Conservation (phyloP, 768 basidiomycete genomes). For the Mycena venus region DNA sequence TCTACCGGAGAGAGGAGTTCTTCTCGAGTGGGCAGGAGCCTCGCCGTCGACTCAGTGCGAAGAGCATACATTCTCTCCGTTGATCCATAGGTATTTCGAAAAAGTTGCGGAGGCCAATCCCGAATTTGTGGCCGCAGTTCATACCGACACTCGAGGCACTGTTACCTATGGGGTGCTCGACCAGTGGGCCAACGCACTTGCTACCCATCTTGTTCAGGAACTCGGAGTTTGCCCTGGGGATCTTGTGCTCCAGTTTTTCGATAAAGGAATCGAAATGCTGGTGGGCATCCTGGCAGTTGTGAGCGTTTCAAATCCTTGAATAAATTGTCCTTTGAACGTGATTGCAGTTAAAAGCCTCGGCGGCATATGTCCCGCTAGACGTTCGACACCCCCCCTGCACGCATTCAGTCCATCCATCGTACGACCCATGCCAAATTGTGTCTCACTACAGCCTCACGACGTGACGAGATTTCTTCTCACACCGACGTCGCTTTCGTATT, state of each 20-base stretch:
- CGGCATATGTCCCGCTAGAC: background rate
- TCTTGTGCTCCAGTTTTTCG: background rate
- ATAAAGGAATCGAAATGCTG: conserved; percentile 7
- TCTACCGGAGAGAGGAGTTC: background rate
- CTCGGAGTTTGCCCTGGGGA: background rate
- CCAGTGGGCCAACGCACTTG: background rate
- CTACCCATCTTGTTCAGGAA: background rate
- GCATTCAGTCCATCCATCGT: background rate
- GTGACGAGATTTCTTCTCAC: background rate
- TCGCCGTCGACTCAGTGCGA: background rate
- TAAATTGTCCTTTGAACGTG: background rate
- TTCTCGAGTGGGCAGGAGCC: background rate
- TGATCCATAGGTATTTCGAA: conserved; percentile 3
- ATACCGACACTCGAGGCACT: background rate
- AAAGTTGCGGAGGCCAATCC: background rate
- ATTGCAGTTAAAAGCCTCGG: background rate
- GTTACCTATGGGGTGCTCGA: conserved; percentile 1
- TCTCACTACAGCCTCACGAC: background rate
- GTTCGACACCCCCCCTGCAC: background rate
- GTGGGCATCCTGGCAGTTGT: conserved; percentile 4
- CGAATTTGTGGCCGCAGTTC: background rate
- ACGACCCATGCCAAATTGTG: background rate
- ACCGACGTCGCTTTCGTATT: background rate
- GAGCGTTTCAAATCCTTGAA: background rate
- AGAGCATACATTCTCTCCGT: background rate